Conservation (phyloP, 108 stramenopile genomes). For the Nitzschia putrida region DNA sequence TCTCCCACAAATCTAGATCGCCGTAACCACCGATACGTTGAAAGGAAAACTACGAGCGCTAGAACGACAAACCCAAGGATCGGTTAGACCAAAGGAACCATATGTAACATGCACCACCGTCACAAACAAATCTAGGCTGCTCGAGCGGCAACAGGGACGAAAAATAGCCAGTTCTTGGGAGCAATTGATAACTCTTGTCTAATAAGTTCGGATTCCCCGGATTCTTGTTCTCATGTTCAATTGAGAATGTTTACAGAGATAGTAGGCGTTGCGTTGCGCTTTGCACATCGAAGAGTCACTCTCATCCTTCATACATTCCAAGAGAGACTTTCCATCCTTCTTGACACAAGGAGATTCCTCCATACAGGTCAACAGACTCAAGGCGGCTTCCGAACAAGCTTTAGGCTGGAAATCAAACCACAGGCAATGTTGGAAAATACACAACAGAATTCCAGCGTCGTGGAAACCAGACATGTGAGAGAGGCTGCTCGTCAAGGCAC, state of each 20-base stretch:
- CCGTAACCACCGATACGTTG: too few relatives aligned
- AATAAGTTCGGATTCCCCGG: conserved; percentile 74
- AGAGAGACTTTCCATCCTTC: conserved; percentile 51
- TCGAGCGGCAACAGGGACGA: too few relatives aligned
- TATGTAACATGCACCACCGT: too few relatives aligned
- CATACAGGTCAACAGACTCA: conserved; percentile 77
- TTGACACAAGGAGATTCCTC: conserved; percentile 72
- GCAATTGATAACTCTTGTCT: not conserved
- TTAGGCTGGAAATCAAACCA: conserved; percentile 48
- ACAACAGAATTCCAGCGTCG: not conserved
- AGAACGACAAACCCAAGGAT: too few relatives aligned
- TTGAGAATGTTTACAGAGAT: conserved; percentile 83
- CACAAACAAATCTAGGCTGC: too few relatives aligned
- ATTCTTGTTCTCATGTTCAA: conserved; percentile 87
- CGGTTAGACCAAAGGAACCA: too few relatives aligned
- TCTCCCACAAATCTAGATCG: too few relatives aligned
- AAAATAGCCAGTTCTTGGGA: not conserved
- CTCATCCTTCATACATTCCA: conserved; percentile 78
- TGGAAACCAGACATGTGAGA: not conserved
- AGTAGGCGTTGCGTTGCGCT: conserved; percentile 81
- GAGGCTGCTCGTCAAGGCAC: too few relatives aligned
- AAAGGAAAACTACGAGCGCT: too few relatives aligned
- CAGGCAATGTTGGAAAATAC: conserved; percentile 3
- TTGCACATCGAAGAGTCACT: conserved; percentile 51
- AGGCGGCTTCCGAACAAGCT: conserved; percentile 82